Evolutionary conservation across 2,329 filamentous ascomycete species (phyloP).

Genomic region (Beauveria sp.): DNA sequence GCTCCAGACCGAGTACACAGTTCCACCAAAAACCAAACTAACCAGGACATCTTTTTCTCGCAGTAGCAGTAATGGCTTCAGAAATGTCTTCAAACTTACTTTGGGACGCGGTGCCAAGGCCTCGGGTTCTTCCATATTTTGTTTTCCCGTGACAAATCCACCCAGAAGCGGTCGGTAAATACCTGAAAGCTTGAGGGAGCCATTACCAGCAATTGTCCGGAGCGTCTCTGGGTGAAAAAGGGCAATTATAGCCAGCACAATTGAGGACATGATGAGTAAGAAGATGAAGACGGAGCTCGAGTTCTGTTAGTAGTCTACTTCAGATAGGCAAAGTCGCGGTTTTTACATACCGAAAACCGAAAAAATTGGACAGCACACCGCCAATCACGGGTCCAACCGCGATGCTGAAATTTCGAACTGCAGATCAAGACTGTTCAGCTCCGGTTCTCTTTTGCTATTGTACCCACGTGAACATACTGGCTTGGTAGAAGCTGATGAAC

Average conservation of each 20-base stretch:
- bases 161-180: not conserved
- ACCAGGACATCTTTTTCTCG: not conserved
- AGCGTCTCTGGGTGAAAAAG: not conserved
- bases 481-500: constrained; percentile 25
- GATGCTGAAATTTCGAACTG: not conserved
- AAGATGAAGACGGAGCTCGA: not conserved
- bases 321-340: not conserved
- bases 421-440: not conserved
- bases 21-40: not conserved
- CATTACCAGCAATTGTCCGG: not conserved
- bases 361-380: not conserved
- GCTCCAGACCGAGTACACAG: not conserved
- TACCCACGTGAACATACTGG: constrained; percentile 17
- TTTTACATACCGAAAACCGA: not conserved
- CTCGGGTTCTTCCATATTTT: not conserved
- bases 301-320: not conserved
- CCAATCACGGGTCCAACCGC: not conserved
- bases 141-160: not conserved
- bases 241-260: not conserved
- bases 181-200: not conserved
- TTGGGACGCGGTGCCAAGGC: not conserved
- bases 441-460: not conserved
- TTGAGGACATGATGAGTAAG: not conserved
- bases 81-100: not conserved
- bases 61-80: not conserved